phyloP scores from a whole-genome alignment of 1,139 yeast genomes.

The Candida labiduridarum region DNA sequence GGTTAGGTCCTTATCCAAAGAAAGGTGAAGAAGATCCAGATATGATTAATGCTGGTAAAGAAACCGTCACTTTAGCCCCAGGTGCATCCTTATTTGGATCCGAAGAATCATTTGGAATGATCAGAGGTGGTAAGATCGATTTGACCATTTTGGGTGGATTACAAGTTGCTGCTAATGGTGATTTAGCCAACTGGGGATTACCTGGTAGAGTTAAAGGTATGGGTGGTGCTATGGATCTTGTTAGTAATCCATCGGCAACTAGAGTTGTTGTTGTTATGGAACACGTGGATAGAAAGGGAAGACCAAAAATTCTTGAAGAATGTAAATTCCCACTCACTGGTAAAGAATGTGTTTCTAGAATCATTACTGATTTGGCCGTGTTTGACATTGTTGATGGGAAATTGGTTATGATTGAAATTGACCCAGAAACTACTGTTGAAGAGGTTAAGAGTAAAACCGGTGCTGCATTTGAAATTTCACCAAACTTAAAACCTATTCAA shows the following conservation, averaged over 20 bases:
- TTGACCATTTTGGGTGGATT: slow-evolving; percentile 51
- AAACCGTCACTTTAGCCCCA: slow-evolving; percentile 46
- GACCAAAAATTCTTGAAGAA: slow-evolving; percentile 45
- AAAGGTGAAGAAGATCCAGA: slow-evolving; percentile 50
- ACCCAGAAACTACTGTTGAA: slow-evolving; percentile 39
- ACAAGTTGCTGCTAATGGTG: slow-evolving; percentile 51
- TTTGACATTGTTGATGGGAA: slow-evolving; percentile 42
- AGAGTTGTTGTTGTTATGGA: slow-evolving; percentile 53
- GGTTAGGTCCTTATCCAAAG: slow-evolving; percentile 51
- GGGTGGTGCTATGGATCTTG: slow-evolving; percentile 63
- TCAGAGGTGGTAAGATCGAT: slow-evolving; percentile 49
- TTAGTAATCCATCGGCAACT: slow-evolving; percentile 47
- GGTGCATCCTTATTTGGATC: slow-evolving; percentile 54
- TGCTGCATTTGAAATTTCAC: slow-evolving; percentile 40
- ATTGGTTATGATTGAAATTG: slow-evolving; percentile 43
- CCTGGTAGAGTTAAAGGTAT: slow-evolving; percentile 55
- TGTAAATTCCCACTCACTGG: slow-evolving; percentile 54
- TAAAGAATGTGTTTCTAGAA: slow-evolving; percentile 42
- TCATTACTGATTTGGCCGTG: slow-evolving; percentile 53
- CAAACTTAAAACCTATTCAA: slow-evolving; percentile 23
- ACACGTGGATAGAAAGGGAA: slow-evolving; percentile 49
- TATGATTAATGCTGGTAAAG: slow-evolving; percentile 54
- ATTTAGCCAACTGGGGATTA: slow-evolving; percentile 55
- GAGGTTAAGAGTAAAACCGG: slow-evolving; percentile 42
- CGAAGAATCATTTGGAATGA: slow-evolving; percentile 53